Base-by-base conservation (phyloP, 75 land plant species). In the Sequoiadendron giganteum region DNA sequence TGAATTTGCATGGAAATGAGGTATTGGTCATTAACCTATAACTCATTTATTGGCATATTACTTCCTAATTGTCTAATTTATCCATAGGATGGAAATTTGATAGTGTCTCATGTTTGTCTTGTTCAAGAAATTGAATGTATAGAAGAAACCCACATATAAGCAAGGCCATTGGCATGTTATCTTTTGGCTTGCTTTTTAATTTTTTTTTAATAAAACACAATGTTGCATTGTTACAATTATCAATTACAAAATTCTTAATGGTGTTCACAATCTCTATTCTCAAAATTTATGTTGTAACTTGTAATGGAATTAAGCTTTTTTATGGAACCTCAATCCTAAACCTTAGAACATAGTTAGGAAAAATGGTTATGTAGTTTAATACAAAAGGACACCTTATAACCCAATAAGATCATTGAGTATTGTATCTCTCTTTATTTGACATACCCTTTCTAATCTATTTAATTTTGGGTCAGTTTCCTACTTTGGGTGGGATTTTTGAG, bases 1-100 rank as follows among this genome's bases (percentile, higher is more conserved):
- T 98, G 76, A 58, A 91, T 85, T 91, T 98, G 83, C 99, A 98
- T 92, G 99, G 97, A 2, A 95, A 97, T 85, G 99, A 97, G 97
- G 99, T 97, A 82, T 34, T 25, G 15, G 32, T 34, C 38, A 34
- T 32, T 30, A 75, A 75, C 77, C 77, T 34, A 75, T 75, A 75
- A 75, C 77, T 32, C 15, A 32, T 13, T 75, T 11, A 34, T 75
- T 32, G 34, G 77, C 28, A 58, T 58, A 72, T 10, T 34, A 2
- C 55, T 52, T 52, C 32, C 77, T 75, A 34, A 75, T 34, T 11
- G 39, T 14, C 7, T 75, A 6, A 11, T 14, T 75, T 75, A 32
- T 34, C 15, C 0, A 11, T 75, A 34, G 2, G 52, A 10, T 47
- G 32, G 10, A 82, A 82, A 10, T n/a, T 82, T 10, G 49, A 2